phyloP scores from a whole-genome alignment of 2,329 filamentous ascomycete species.

The Penicillium digitatum region DNA sequence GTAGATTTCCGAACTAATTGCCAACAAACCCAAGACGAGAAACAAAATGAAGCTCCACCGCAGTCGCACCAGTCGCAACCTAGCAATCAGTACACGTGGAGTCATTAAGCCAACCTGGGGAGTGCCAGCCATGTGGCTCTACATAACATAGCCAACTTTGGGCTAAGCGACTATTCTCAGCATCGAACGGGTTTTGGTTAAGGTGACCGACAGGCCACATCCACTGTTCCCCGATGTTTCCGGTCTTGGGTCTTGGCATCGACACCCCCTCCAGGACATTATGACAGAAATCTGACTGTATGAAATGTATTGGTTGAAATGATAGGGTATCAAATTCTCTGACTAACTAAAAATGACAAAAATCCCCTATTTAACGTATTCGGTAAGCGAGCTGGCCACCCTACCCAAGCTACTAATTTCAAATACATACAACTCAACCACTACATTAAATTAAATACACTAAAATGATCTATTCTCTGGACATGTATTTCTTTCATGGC shows the following conservation, averaged over 20 bases:
- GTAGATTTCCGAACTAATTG: background rate
- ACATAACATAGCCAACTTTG: background rate
- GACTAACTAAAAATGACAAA: too few species aligned
- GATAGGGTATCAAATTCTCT: too few species aligned
- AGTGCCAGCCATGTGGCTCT: background rate
- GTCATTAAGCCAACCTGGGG: background rate
- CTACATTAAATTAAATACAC: too few species aligned
- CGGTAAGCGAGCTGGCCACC: too few species aligned
- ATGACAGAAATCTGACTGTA: too few species aligned
- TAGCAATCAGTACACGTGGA: constrained; percentile 1
- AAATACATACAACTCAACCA: too few species aligned
- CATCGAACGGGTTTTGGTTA: background rate
- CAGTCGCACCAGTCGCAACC: constrained; percentile 1
- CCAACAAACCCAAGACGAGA: background rate
- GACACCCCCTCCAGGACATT: background rate
- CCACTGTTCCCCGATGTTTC: background rate
- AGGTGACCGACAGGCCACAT: background rate
- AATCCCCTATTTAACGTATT: too few species aligned
- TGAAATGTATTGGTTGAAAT: too few species aligned
- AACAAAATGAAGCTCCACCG: constrained; percentile 1
- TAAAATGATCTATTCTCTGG: too few species aligned
- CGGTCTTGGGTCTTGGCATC: background rate
- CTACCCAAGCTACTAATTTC: too few species aligned
- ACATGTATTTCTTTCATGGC: too few species aligned
- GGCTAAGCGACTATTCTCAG: background rate